These are phyloP conservation scores for Linnemannia hyalina DNA, from an alignment of 192 early-diverging fungal species.

Conservation along the genomic window DNA sequence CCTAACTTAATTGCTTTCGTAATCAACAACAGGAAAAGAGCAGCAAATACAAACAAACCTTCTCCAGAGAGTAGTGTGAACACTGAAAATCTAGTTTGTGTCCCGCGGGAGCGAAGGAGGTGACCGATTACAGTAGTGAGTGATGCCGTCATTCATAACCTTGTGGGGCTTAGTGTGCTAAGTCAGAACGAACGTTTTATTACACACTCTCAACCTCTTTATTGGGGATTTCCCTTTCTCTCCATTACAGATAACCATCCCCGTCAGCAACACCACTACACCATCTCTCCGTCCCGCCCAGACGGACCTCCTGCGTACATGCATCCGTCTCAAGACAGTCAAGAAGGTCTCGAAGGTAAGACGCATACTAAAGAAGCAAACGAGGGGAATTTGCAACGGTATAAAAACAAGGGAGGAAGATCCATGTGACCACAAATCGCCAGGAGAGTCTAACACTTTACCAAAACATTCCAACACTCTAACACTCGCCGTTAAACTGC, in stretches of 20 bases:
- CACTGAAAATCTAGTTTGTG: not conserved
- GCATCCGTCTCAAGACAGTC: slow-evolving; percentile 4
- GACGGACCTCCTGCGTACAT: not conserved
- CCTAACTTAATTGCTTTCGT: too few relatives aligned
- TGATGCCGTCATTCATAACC: not conserved
- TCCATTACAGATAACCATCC: not conserved
- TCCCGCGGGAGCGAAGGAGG: not conserved
- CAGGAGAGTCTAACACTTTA: not conserved
- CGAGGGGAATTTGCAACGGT: not conserved
- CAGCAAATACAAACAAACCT: not conserved
- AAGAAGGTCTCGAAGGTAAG: not conserved
- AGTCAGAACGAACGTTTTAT: not conserved
- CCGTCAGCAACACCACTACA: not conserved
- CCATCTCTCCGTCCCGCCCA: not conserved
- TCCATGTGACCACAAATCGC: not conserved
- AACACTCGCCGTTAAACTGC: not conserved
- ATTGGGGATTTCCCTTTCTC: not conserved
- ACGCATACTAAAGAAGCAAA: not conserved
- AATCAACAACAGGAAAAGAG: not conserved
- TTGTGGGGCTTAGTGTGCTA: not conserved
- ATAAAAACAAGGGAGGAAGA: not conserved
- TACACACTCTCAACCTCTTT: not conserved
- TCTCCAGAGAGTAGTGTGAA: not conserved
- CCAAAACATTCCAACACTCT: not conserved
- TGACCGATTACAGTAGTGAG: not conserved